phyloP scores from a whole-genome alignment of 768 basidiomycete genomes.

The Leucocoprinus leucothites region DNA sequence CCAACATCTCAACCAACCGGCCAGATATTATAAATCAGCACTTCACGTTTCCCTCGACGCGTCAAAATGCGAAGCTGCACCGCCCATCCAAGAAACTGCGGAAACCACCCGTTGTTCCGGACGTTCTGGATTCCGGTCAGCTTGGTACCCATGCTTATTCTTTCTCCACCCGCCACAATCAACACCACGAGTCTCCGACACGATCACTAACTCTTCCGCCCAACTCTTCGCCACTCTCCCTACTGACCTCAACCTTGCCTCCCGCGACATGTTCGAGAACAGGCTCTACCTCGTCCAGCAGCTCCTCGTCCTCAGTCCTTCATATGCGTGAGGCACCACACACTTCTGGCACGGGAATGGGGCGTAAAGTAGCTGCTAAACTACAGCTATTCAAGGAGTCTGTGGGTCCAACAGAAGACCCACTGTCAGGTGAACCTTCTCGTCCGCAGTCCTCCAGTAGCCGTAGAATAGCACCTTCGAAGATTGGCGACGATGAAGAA shows the following conservation, averaged over 20 bases:
- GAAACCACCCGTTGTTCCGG: conserved; percentile 11
- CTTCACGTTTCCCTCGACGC: conserved; percentile 1
- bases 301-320: conserved; percentile 24
- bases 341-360: conserved; percentile 46
- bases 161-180: conserved; percentile 18
- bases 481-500: conserved; percentile 42
- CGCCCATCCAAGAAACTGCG: conserved; percentile 2
- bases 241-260: conserved; percentile 31
- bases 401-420: conserved; percentile 34
- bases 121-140: conserved; percentile 6
- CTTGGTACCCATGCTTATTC: conserved; percentile 14
- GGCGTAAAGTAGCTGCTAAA: conserved; percentile 81
- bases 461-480: conserved; percentile 23
- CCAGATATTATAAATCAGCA: conserved; percentile 21
- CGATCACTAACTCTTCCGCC: conserved; percentile 38
- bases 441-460: conserved; percentile 25
- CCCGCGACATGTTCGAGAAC: conserved; percentile 28
- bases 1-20: conserved; percentile 22
- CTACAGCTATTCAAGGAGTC: conserved; percentile 83
- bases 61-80: background rate
- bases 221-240: conserved; percentile 25
- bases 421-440: conserved; percentile 27
- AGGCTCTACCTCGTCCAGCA: conserved; percentile 28
- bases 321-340: conserved; percentile 27
- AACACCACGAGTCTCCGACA: conserved; percentile 27